Conservation (phyloP, 2,329 filamentous ascomycete species). For the Colletotrichum melonis region DNA sequence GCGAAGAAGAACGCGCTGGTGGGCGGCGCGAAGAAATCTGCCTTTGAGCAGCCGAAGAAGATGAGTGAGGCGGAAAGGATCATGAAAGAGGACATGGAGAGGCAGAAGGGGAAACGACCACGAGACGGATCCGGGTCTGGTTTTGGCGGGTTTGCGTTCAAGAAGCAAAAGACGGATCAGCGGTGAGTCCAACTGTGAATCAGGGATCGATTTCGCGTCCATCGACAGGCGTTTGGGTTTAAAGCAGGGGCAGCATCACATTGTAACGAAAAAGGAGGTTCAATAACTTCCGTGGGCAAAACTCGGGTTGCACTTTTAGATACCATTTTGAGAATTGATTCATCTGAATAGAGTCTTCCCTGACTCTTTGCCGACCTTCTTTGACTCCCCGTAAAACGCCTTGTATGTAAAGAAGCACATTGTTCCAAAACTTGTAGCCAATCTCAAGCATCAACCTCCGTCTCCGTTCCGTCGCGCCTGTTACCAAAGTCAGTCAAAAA, state of each 20-base stretch:
- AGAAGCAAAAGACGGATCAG: conserved; percentile 59
- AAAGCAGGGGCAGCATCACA: neutral
- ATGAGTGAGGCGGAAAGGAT: conserved; percentile 91
- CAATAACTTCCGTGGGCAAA: neutral
- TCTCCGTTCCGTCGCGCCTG: conserved; percentile 68
- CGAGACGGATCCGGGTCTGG: conserved; percentile 55
- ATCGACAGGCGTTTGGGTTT: conserved; percentile 22
- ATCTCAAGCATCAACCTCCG: conserved; percentile 57
- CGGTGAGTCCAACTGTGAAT: neutral
- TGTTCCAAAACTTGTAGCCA: neutral
- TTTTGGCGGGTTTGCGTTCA: conserved; percentile 58
- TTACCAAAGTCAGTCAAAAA: conserved; percentile 22
- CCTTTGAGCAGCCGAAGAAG: conserved; percentile 76
- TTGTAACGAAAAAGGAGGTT: neutral
- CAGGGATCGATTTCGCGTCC: neutral
- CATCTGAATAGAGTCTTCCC: conserved; percentile 24
- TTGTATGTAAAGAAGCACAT: conserved; percentile 33
- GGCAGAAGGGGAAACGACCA: conserved; percentile 76
- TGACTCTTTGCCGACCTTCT: conserved; percentile 23
- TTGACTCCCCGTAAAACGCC: conserved; percentile 43
- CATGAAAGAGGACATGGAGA: conserved; percentile 86
- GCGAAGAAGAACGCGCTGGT: conserved; percentile 76
- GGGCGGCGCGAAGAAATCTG: conserved; percentile 69
- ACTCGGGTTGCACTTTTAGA: conserved; percentile 37
- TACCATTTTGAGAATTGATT: conserved; percentile 41